Conservation (phyloP, 768 basidiomycete genomes). For the Boletus eberwhitei region DNA sequence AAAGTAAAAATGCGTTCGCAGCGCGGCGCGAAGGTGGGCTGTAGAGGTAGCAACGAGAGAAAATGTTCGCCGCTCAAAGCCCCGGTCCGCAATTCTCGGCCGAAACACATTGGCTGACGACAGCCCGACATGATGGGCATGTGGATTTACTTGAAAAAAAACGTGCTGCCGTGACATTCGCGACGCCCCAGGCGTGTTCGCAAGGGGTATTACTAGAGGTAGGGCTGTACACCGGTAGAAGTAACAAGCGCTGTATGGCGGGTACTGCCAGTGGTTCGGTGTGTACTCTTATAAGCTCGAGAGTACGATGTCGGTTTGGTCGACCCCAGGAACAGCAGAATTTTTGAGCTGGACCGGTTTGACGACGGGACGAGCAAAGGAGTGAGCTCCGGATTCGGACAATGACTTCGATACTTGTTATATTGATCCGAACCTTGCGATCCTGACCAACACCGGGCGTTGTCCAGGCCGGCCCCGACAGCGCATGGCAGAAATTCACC, state of each 20-base stretch:
- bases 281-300: background rate
- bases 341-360: no score
- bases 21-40: conserved; percentile 21
- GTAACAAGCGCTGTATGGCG: no score
- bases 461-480: conserved; percentile 1
- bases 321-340: no score
- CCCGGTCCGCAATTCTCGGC: conserved; percentile 24
- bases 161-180: background rate
- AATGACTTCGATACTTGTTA: background rate
- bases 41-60: conserved; percentile 9
- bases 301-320: no score
- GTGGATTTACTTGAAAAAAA: conserved; percentile 4
- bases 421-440: conserved; percentile 2
- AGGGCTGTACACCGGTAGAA: background rate
- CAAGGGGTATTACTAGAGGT: background rate
- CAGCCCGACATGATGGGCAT: background rate
- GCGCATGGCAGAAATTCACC: background rate
- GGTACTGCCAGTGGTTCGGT: background rate
- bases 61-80: conserved; percentile 25
- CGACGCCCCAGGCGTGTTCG: background rate
- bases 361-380: background rate
- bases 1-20: conserved; percentile 8
- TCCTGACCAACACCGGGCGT: background rate
- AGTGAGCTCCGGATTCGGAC: background rate
- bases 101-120: background rate